Evolutionary conservation across 768 basidiomycete genomes (phyloP), one percentile per base, ranked within the genome.

Genomic region (Rubroboletus pulcherrimus): DNA sequence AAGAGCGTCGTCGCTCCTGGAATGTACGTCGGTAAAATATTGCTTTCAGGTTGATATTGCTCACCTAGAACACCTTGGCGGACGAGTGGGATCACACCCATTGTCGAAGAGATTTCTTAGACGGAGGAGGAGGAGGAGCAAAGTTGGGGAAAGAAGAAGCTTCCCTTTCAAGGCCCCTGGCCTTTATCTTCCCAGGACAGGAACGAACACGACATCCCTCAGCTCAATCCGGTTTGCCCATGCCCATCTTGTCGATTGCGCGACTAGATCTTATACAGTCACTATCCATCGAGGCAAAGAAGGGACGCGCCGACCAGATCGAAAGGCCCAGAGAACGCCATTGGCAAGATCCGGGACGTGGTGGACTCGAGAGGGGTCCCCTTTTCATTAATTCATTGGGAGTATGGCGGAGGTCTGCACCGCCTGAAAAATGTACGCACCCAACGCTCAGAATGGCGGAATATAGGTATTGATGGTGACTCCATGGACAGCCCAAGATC

Each of bases 21-120:
- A 12, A 34, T 40, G 19, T 10, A 30, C 10, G 49, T 67, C 40
- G 34, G 58, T 33, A 39, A 46, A 14, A 30, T 31, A n/a, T 31
- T 10, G 7, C 35, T 37, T 38, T 21, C 42, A 43, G 3, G 14
- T 24, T 24, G 21, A 44, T 9, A 35, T 21, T 44, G 12, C 63
- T 58, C 51, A 68, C 70, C 64, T n/a, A 73, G 44, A 29, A 62
- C 58, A 4, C 15, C 43, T 35, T 46, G 59, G 17, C 70, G 71
- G 35, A 62, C 8, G 37, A 60, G 2, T 24, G 44, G 34, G 29
- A 69, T 30, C 2, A 47, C 21, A 15, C 8, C 35, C 66, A 68
- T 66, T 7, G 45, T 64, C 19, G n/a, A 39, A 26, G 14, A 15
- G 1, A 15, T 35, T 37, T n/a, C 10, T 19, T 39, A 21, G 39